Conservation (phyloP, 1,139 yeast species). For the Meyerozyma athensensis region DNA sequence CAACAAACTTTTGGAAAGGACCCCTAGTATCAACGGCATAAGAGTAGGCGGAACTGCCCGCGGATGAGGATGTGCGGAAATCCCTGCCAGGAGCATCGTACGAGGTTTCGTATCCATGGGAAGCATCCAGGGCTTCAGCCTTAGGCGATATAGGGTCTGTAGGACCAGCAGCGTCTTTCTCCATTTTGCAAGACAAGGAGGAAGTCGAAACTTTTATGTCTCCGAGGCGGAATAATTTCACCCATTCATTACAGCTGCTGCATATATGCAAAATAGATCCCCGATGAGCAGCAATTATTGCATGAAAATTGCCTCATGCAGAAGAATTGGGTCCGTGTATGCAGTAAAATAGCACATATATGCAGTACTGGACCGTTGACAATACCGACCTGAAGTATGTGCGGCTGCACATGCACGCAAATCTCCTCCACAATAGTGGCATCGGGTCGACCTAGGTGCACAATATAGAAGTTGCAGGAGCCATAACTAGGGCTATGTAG, state of each 20-base stretch:
- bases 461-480: no score
- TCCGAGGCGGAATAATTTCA: constrained; percentile 1
- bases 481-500: no score
- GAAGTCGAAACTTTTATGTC: neutral
- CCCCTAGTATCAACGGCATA: constrained; percentile 8
- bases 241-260: neutral
- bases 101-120: neutral
- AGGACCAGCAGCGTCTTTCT: neutral
- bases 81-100: neutral
- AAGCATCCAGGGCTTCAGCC: neutral
- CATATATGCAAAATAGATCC: no score
- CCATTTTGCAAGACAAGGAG: neutral
- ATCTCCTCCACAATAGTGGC: no score
- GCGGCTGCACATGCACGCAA: no score
- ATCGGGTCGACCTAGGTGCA: no score
- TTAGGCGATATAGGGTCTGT: neutral
- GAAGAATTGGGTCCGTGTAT: no score
- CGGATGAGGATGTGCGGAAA: neutral
- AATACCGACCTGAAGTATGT: no score
- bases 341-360: no score
- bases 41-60: constrained; percentile 1
- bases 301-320: no score
- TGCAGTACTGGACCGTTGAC: no score
- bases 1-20: constrained; percentile 20
- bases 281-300: no score